Evolutionary conservation across 2,329 filamentous ascomycete species (phyloP), one percentile per base, ranked within the genome.

Genomic region (Monilinia aucupariae): DNA sequence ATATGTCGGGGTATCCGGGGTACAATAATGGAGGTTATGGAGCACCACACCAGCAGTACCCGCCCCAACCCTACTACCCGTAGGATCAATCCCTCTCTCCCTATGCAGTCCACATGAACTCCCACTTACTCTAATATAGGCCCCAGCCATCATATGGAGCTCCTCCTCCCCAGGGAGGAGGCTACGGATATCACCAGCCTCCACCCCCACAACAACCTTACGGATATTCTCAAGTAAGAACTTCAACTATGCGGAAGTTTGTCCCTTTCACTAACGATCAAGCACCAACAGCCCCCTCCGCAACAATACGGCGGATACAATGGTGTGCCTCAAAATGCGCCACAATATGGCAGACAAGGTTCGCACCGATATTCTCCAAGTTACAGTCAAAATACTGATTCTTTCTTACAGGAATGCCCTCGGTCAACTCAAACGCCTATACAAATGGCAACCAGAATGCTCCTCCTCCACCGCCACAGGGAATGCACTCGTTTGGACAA

Each of bases 401-500:
- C 6, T n/a, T 61, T n/a, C 41, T 30, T 15, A 32, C 63, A 78
- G 78, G 69, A 37, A 74, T 78, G 66, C 77, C 76, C 17, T 75
- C 76, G 12, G 72, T 72, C 64, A 79, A 79, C 71, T 78, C 80
- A 61, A 83, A 84, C 72, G 77, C 79, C 67, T 85, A 81, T 75
- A 76, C 76, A 65, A 82, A 84, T 68, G 84, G 82, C 66, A 84
- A 84, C 68, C 80, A 80, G 58, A 75, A 75, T 68, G 82, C 78
- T 10, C 89, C 90, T 58, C 81, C 86, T 2, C 83, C 87, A 1
- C 83, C 87, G 59, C 90, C 90, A 9, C 88, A 89, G 22, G 78
- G 82, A 61, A 81, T 87, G 67, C 89, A 92, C 74, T 80, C 82
- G 66, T 94, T 94, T 72, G 90, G 92, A 62, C 81, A 86, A 65